Conservation (phyloP, 2,329 filamentous ascomycete genomes). For the Sporothrix schenckii region DNA sequence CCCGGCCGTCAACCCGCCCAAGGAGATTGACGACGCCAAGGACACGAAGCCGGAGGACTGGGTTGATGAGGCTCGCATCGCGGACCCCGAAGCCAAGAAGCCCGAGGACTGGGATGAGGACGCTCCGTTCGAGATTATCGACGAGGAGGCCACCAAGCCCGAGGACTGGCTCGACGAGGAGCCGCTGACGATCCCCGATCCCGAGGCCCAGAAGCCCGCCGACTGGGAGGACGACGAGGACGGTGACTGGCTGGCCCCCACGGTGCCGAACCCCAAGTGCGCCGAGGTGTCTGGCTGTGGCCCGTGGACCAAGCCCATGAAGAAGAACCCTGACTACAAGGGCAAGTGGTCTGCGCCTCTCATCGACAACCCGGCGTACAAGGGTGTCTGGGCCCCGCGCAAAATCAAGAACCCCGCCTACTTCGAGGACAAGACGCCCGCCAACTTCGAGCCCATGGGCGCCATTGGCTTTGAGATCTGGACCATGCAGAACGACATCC, state of each 20-base stretch:
- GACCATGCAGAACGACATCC: constrained; percentile 99
- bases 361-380: constrained; percentile 98
- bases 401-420: constrained; percentile 97
- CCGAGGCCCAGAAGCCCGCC: constrained; percentile 94
- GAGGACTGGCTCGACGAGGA: constrained; percentile 96
- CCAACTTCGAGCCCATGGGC: constrained; percentile 97
- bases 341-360: constrained; percentile 94
- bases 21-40: constrained; percentile 93
- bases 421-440: constrained; percentile 94
- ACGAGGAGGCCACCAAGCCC: constrained; percentile 86
- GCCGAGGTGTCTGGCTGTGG: constrained; percentile 91
- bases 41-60: constrained; percentile 94
- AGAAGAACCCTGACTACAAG: constrained; percentile 96
- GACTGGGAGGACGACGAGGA: constrained; percentile 99
- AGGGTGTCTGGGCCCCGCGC: constrained; percentile 89
- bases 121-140: constrained; percentile 92
- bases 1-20: constrained; percentile 87
- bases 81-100: constrained; percentile 92
- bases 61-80: constrained; percentile 90
- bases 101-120: constrained; percentile 99
- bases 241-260: constrained; percentile 92
- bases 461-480: constrained; percentile 99
- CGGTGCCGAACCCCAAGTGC: constrained; percentile 94
- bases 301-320: constrained; percentile 87
- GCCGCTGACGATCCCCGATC: constrained; percentile 79